Conservation (phyloP, 2,329 filamentous ascomycete genomes). For the Monosporascus sp. region DNA sequence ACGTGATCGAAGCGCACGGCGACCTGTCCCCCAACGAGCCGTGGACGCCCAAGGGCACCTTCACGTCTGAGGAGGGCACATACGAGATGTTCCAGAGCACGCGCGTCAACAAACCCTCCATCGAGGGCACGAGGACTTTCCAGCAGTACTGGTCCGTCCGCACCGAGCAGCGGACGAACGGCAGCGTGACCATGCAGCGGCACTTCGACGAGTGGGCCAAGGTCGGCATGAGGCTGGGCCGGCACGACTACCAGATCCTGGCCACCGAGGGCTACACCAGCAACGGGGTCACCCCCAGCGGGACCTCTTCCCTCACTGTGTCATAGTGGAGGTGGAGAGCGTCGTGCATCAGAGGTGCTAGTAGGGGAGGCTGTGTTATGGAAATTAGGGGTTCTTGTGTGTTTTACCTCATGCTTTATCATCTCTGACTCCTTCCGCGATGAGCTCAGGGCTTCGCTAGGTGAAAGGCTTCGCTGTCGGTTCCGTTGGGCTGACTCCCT, state of each 20-base stretch:
- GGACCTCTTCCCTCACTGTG: constrained; percentile 17
- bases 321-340: not conserved
- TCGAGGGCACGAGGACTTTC: constrained; percentile 49
- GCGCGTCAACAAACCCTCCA: constrained; percentile 45
- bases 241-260: constrained; percentile 47
- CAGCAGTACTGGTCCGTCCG: constrained; percentile 48
- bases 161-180: constrained; percentile 42
- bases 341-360: not conserved
- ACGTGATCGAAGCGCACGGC: constrained; percentile 49
- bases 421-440: too few relatives aligned
- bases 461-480: too few relatives aligned
- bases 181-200: constrained; percentile 44
- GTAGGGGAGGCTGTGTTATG: too few relatives aligned
- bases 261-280: constrained; percentile 45
- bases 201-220: constrained; percentile 51
- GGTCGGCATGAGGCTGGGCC: constrained; percentile 41
- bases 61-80: constrained; percentile 44
- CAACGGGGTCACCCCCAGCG: constrained; percentile 28
- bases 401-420: too few relatives aligned
- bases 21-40: constrained; percentile 43
- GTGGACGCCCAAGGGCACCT: constrained; percentile 41
- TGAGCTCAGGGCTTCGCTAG: too few relatives aligned
- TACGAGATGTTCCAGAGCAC: constrained; percentile 47
- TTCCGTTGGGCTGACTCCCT: too few relatives aligned
- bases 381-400: too few relatives aligned